Base-by-base conservation (phyloP, 2,329 filamentous ascomycete genomes). In the Hawksworthiomyces lignivorus region DNA sequence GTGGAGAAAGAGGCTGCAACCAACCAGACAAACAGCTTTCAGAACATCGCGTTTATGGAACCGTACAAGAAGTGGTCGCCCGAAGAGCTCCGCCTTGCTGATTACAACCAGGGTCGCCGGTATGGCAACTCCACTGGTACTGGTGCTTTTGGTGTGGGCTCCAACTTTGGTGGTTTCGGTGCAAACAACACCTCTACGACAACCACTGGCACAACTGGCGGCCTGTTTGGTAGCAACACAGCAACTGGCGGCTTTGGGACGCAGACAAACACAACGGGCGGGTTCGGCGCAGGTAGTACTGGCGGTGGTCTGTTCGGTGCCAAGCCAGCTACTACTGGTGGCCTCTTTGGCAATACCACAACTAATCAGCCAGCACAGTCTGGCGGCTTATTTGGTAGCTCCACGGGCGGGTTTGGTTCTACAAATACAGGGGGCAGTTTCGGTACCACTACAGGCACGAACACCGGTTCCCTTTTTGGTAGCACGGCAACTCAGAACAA, bases 41-140 rank as follows among this genome's bases (percentile, higher is more conserved):
- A 92, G 61, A 90, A 80, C 52, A 78, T 94, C 43, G 68, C 82
- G 18, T 88, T 90, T 60, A 82, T 84, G 64, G 79, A 82, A 19
- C 76, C 83, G 2, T 94, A 90, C 67, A 82, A 81, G 61, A 94
- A 92, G 59, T 97, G 84, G 69, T 96, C 90, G 9, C 77, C 86
- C n/a, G 92, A 86, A 54, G 83, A 92, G 61, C 65, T 92, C 41
- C 75, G 86, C 56, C 63, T 94, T 47, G 87, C 80, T 34, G 92
- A 98, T 62, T 98, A 98, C 60, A 77, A 82, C 45, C 84, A 89
- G 61, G 89, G 89, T 38, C 80, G 89, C 45, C 82, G 83, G 41
- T 87, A 77, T 58, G 92, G 89, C 26, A 94, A 90, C 62, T 74
- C 76, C 31, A 87, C 83, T 48, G 87, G 87, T 22, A 84, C 88